phyloP scores from a whole-genome alignment of 2,329 filamentous ascomycete genomes.

The Clarireedia paspali region DNA sequence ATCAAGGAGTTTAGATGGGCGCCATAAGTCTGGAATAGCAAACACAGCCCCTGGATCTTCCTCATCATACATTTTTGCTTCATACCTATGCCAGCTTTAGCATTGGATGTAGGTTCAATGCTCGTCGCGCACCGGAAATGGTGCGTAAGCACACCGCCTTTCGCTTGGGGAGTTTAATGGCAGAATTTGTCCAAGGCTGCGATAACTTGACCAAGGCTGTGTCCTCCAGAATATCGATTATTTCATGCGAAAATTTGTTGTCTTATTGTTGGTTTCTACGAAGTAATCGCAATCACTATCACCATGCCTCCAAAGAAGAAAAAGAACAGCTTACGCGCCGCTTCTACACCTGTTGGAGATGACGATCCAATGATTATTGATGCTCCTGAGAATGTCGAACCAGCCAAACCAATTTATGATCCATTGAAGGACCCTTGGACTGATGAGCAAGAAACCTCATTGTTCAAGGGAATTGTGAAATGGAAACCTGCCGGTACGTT shows the following conservation, averaged over 20 bases:
- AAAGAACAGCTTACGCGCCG: slow-evolving; percentile 46
- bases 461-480: slow-evolving; percentile 86
- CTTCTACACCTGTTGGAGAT: slow-evolving; percentile 47
- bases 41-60: slow-evolving; percentile 46
- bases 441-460: slow-evolving; percentile 85
- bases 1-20: slow-evolving; percentile 42
- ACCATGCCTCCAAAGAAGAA: slow-evolving; percentile 66
- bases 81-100: no score
- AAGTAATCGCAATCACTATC: background rate
- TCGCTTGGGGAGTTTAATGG: no score
- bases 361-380: slow-evolving; percentile 56
- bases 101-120: no score
- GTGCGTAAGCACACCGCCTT: background rate
- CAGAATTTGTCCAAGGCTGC: background rate
- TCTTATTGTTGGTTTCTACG: background rate
- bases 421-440: slow-evolving; percentile 73
- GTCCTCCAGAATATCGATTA: no score
- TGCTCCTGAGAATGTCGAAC: slow-evolving; percentile 34
- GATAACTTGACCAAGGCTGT: no score
- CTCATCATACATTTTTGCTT: slow-evolving; percentile 28
- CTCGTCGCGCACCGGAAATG: no score
- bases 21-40: slow-evolving; percentile 54
- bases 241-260: no score
- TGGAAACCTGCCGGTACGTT: slow-evolving; percentile 87
- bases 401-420: slow-evolving; percentile 36